These are phyloP conservation scores for Cucurbitaria berberidis DNA, from an alignment of 2,329 filamentous ascomycete genomes.

Conservation along the genomic window DNA sequence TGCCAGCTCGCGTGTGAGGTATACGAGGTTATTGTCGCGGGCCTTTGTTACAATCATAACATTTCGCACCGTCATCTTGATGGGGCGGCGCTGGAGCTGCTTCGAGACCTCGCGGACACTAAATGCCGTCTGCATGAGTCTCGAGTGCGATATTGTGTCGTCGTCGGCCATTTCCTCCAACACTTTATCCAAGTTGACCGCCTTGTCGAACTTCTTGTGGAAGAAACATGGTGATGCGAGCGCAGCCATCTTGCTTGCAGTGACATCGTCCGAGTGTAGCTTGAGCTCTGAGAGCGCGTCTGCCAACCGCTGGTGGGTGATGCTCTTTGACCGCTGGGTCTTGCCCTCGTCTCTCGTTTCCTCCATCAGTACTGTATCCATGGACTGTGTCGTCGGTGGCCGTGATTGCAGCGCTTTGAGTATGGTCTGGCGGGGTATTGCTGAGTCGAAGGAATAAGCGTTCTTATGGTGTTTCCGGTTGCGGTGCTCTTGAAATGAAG, in stretches of 20 bases:
- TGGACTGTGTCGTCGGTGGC: slow-evolving; percentile 61
- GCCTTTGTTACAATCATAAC: slow-evolving; percentile 99
- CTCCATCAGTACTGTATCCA: slow-evolving; percentile 65
- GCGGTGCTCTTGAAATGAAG: slow-evolving; percentile 48
- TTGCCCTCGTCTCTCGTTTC: slow-evolving; percentile 41
- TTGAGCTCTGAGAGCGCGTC: slow-evolving; percentile 62
- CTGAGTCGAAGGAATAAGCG: slow-evolving; percentile 64
- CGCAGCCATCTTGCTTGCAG: slow-evolving; percentile 62
- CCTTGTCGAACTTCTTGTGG: slow-evolving; percentile 94
- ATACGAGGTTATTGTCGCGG: slow-evolving; percentile 89
- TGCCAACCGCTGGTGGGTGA: slow-evolving; percentile 64
- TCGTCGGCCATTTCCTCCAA: slow-evolving; percentile 90
- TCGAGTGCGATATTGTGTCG: slow-evolving; percentile 89
- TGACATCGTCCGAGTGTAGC: slow-evolving; percentile 51
- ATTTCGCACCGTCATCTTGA: slow-evolving; percentile 88
- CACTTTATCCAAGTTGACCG: slow-evolving; percentile 92
- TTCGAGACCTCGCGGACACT: slow-evolving; percentile 95
- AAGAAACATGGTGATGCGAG: slow-evolving; percentile 96
- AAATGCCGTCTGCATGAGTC: slow-evolving; percentile 92
- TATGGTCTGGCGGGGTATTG: slow-evolving; percentile 77
- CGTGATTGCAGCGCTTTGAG: slow-evolving; percentile 79
- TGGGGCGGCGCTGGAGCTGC: slow-evolving; percentile 88
- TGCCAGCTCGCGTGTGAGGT: slow-evolving; percentile 84
- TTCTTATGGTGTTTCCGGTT: slow-evolving; percentile 47
- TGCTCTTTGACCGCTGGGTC: slow-evolving; percentile 36